Evolutionary conservation across 2,329 filamentous ascomycete genomes (phyloP), one percentile per base, ranked within the genome.

Genomic region (Calonectria pseudoreteaudii): DNA sequence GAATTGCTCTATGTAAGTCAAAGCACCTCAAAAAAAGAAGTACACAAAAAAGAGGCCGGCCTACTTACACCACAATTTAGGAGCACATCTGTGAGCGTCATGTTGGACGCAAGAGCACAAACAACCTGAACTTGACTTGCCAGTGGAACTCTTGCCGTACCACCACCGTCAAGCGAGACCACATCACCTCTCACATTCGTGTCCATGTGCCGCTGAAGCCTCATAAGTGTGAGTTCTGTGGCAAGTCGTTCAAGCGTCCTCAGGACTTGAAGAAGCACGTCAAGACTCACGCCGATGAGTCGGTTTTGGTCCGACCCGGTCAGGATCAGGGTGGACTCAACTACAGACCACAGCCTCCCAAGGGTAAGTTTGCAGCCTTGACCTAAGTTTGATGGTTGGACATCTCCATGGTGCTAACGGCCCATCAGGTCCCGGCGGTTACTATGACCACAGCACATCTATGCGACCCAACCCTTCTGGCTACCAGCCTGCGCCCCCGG

Each of bases 211-310:
- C 97, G 1, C 89, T 99, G 75, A 99, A 99, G 90, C 97, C 97
- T 79, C 97, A 99, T 89, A 98, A 98, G 87, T 99, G 97, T 86
- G 96, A 98, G 84, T 98, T 98, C 87, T 99, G 97, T 83, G 95
- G 95, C 83, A 99, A 99, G 89, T 96, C 96, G 1, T 99, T 99
- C 91, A 99, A 99, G 91, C 94, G 97, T 41, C 97, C 97, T 3
- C 97, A 99, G 87, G 97, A 99, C 88, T 86, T 99, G 81, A 98
- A 99, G 92, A 99, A 99, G 89, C 97, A 99, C 85, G 95, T 98
- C 86, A 99, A 98, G 92, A 98, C 96, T 6, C 96, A 98, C 83
- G 96, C 96, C 80, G 96, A 98, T 82, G 96, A 98, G 86, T 97
- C 95, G 52, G 95, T 98, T 50, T 88, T 93, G 52, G 87, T 90